These are phyloP conservation scores for Prunus campanulata DNA, from an alignment of 306 rosid genomes.

Conservation along the genomic window DNA sequence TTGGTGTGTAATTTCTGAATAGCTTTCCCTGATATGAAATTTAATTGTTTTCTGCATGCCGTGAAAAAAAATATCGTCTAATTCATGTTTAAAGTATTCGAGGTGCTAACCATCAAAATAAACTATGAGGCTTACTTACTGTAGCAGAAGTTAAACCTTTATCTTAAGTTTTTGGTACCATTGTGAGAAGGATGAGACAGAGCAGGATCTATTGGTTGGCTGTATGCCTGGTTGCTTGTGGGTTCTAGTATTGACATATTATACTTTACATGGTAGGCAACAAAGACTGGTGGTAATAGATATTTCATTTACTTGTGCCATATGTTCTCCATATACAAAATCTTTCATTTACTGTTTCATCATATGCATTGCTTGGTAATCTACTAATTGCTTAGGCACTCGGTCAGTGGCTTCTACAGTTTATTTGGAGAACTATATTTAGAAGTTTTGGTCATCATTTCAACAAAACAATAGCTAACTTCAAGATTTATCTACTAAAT, in stretches of 20 bases:
- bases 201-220: not conserved
- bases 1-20: not conserved
- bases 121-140: not conserved
- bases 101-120: not conserved
- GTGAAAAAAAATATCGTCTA: too few relatives aligned
- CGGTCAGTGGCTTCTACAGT: not conserved
- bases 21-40: not conserved
- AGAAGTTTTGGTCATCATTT: not conserved
- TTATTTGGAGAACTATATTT: not conserved
- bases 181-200: not conserved
- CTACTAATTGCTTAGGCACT: not conserved
- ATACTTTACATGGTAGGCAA: not conserved
- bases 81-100: not conserved
- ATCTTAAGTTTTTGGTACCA: too few relatives aligned
- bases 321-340: not conserved
- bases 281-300: not conserved
- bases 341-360: not conserved
- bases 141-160: too few relatives aligned
- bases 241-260: not conserved
- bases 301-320: not conserved
- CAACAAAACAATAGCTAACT: not conserved
- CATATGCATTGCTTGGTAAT: not conserved
- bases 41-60: not conserved
- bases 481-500: not conserved
- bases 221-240: not conserved